phyloP scores from a whole-genome alignment of 257 asterid genomes.

The Gentiana macrophylla region DNA sequence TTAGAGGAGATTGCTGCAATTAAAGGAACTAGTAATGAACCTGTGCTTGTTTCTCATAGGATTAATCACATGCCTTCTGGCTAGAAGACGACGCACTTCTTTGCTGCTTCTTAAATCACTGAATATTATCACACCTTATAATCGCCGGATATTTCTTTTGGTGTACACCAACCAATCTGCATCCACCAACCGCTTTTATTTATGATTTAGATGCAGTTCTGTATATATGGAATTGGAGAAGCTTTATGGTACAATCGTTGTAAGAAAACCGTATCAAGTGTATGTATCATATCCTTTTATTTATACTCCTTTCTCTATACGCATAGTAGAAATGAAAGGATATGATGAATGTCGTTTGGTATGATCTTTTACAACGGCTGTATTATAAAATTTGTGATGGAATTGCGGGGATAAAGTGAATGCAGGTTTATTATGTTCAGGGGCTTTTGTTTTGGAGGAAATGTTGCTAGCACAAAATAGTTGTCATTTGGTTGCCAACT shows the following conservation, averaged over 20 bases:
- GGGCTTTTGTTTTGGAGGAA: constrained; percentile 21
- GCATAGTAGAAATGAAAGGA: no score
- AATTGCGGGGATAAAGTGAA: constrained; percentile 10
- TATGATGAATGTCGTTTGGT: no score
- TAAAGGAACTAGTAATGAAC: constrained; percentile 49
- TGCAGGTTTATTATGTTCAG: constrained; percentile 21
- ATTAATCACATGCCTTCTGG: neutral
- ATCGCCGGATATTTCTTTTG: constrained; percentile 21
- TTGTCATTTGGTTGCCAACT: constrained; percentile 18
- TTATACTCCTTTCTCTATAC: no score
- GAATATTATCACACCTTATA: no score
- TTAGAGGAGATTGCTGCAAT: constrained; percentile 57
- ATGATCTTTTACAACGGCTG: no score
- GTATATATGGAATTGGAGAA: constrained; percentile 37
- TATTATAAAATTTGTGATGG: no score
- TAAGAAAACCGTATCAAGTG: no score
- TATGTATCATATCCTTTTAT: no score
- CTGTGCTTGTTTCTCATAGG: constrained; percentile 43
- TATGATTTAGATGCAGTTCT: constrained; percentile 23
- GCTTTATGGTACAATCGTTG: no score
- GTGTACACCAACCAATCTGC: constrained; percentile 13
- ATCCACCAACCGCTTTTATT: constrained; percentile 20
- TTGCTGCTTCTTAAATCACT: neutral
- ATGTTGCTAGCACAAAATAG: constrained; percentile 20
- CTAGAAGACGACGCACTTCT: neutral